phyloP scores from a whole-genome alignment of 2,329 filamentous ascomycete genomes.

The Claviceps arundinis region DNA sequence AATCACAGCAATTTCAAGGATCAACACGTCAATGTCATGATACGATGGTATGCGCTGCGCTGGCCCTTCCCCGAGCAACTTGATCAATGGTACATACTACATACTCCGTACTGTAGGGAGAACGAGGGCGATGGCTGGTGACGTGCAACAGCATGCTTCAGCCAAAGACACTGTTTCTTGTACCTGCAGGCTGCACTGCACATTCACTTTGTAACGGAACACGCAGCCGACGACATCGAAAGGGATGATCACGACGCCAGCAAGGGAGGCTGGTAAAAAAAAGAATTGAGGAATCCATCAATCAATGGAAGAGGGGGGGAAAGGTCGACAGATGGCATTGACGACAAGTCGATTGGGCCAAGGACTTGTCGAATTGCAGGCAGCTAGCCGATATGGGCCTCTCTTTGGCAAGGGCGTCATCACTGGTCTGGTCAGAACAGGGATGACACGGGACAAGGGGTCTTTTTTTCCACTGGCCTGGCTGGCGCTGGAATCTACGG shows the following conservation, averaged over 20 bases:
- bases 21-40: not conserved
- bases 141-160: not conserved
- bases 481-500: not conserved
- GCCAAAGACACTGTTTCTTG: not conserved
- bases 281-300: not conserved
- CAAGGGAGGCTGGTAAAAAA: not conserved
- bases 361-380: not conserved
- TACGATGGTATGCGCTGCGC: not conserved
- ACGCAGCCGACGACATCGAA: not conserved
- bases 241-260: not conserved
- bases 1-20: constrained; percentile 7
- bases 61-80: too few species aligned
- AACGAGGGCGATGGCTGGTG: not conserved
- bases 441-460: not conserved
- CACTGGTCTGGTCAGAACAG: not conserved
- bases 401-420: constrained; percentile 1
- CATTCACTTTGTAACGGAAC: not conserved
- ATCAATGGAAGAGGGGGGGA: not conserved
- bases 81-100: too few species aligned
- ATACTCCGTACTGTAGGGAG: too few species aligned
- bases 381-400: not conserved
- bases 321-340: not conserved
- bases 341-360: constrained; percentile 1
- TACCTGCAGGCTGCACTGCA: not conserved
- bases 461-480: too few species aligned